Base-by-base conservation (phyloP, 1,139 yeast genomes). In the Scheffersomyces parashehatae region DNA sequence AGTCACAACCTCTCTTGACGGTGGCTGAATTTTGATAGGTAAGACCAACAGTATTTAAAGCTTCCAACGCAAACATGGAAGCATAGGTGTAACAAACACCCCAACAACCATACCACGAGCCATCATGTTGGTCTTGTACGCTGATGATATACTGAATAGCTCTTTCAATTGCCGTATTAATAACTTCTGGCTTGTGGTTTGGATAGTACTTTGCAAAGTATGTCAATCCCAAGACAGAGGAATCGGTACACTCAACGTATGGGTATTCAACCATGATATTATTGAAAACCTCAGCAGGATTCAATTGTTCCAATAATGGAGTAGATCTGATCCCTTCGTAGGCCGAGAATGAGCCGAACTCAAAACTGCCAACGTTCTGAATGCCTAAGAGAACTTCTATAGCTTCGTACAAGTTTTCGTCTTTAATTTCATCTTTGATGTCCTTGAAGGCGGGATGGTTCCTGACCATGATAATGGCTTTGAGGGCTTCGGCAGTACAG, bases 91-190 rank as follows among this genome's bases (percentile, higher is more conserved):
- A 90, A 60, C 99, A 95, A 9, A 95, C 85, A 36, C 99, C 99
- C 99, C 99, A 95, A 36, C 91, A 84, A 1, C 99, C 99, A 62
- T 91, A 95, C 98, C 99, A 95, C 8, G 96, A 84, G 0, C 99
- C 99, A 62, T 93, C 97, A 11, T 40, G 24, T 0, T 62, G 59
- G 37, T 75, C 71, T 64, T 95, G 99, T 2, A 79, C 78, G 4
- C 70, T 63, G 41, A 79, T 78, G 38, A 95, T 88, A 56, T 85
- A 95, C 3, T 77, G 67, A 12, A 88, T 75, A 0, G 97, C 98
- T 44, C 82, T 76, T 4, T 79, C 73, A 38, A 95, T 86, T 0
- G 97, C 83, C 30, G 69, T 58, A 40, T 77, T 70, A 36, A 95
- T 83, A 39, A 87, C 89, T 7, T 74, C 76, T 3, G 77, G 65